These are phyloP conservation scores for Talaromyces sp. DNA, from an alignment of 2,329 filamentous ascomycete species.

Conservation along the genomic window DNA sequence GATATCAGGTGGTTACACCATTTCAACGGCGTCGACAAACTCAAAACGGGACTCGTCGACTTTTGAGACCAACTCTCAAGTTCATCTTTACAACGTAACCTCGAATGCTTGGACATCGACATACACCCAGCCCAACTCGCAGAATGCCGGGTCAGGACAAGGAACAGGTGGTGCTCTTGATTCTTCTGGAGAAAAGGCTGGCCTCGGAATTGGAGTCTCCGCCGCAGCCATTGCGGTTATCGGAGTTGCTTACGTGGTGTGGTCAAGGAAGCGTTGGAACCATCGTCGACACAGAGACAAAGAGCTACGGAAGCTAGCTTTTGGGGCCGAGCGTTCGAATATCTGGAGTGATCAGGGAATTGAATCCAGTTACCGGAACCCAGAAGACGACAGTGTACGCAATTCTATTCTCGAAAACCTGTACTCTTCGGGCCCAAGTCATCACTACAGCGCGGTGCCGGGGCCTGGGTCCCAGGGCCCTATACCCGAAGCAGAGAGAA, in stretches of 20 bases:
- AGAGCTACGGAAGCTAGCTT: slow-evolving; percentile 50
- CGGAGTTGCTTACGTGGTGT: slow-evolving; percentile 47
- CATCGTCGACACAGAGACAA: slow-evolving; percentile 47
- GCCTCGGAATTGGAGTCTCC: slow-evolving; percentile 62
- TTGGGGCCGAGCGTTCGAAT: slow-evolving; percentile 46
- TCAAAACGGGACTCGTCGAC: slow-evolving; percentile 33
- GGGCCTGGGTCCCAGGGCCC: slow-evolving; percentile 21
- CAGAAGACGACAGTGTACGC: slow-evolving; percentile 12
- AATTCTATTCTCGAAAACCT: slow-evolving; percentile 10
- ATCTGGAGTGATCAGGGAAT: slow-evolving; percentile 39
- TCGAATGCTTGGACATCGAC: slow-evolving; percentile 55
- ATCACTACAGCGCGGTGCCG: slow-evolving; percentile 10
- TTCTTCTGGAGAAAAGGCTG: slow-evolving; percentile 44
- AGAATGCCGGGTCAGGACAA: slow-evolving; percentile 15
- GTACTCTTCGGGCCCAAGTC: slow-evolving; percentile 7
- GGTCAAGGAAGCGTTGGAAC: slow-evolving; percentile 44
- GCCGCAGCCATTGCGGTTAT: slow-evolving; percentile 55
- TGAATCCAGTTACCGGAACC: slow-evolving; percentile 32
- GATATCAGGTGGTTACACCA: slow-evolving; percentile 55
- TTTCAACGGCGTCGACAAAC: slow-evolving; percentile 32
- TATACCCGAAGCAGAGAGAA: slow-evolving; percentile 34
- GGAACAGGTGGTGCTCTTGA: slow-evolving; percentile 20
- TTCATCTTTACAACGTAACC: slow-evolving; percentile 59
- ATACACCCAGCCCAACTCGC: slow-evolving; percentile 48
- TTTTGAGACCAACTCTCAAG: slow-evolving; percentile 37